Conservation (phyloP, 768 basidiomycete species). For the Amanita pseudoporphyria region DNA sequence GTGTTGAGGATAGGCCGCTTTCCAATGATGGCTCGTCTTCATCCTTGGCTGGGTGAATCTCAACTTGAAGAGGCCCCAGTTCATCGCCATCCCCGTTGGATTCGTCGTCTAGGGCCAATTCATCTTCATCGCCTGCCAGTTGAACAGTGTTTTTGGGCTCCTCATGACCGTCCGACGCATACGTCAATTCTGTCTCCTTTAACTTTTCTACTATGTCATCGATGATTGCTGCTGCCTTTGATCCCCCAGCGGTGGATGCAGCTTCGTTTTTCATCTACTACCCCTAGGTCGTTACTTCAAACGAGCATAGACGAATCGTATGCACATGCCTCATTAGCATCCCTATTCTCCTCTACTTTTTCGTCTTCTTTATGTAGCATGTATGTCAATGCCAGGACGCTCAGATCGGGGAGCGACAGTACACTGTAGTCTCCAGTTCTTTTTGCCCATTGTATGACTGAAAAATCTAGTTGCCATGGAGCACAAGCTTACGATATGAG, state of each 20-base stretch:
- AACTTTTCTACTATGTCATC: slow-evolving; percentile 1
- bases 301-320: neutral
- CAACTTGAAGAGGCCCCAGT: slow-evolving; percentile 35
- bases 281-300: slow-evolving; percentile 2
- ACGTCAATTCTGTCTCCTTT: neutral
- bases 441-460: slow-evolving; percentile 88
- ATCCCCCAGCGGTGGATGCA: slow-evolving; percentile 1
- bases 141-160: neutral
- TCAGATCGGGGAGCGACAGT: slow-evolving; percentile 84
- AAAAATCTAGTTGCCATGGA: neutral
- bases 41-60: slow-evolving; percentile 27
- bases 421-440: slow-evolving; percentile 95
- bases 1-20: slow-evolving; percentile 15
- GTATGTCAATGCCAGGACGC: slow-evolving; percentile 83
- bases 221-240: slow-evolving; percentile 3
- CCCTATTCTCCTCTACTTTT: slow-evolving; percentile 20
- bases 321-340: slow-evolving; percentile 18
- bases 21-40: slow-evolving; percentile 10
- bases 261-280: slow-evolving; percentile 8
- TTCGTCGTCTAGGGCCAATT: neutral
- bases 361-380: slow-evolving; percentile 55
- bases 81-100: slow-evolving; percentile 9
- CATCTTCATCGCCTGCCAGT: neutral
- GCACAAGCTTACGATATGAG: neutral
- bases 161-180: neutral